A percentile compares a stretch with the other conserved stretches of the same genome.
These are phyloP conservation scores for Metschnikowia baotianmanensis DNA, from an alignment of 805 yeast species.

Conservation along the genomic window DNA sequence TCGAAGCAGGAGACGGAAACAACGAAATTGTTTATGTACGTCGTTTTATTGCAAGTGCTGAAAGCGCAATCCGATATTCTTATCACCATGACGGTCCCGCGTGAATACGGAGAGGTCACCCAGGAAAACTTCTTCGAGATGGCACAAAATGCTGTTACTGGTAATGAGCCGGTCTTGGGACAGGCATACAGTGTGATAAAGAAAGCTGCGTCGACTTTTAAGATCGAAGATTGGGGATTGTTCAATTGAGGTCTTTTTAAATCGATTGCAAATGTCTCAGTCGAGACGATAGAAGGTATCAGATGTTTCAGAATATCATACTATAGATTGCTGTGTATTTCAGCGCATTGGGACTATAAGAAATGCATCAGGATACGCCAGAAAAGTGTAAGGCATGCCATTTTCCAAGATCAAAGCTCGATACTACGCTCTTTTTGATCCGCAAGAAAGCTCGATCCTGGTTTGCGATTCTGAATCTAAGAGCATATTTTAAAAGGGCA, in stretches of 20 bases:
- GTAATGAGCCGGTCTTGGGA: constrained; percentile 8
- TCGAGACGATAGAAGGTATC: no score
- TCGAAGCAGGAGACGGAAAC: constrained; percentile 15
- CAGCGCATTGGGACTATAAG: no score
- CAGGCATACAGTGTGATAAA: constrained; percentile 26
- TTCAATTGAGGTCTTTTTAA: constrained; percentile 5
- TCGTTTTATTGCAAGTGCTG: constrained; percentile 55
- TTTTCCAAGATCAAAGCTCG: no score
- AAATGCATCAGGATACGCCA: no score
- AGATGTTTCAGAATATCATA: no score
- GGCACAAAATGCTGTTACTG: constrained; percentile 8
- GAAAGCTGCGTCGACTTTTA: constrained; percentile 27
- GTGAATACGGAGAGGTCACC: constrained; percentile 13
- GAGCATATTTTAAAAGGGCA: no score
- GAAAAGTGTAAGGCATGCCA: no score
- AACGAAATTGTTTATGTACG: constrained; percentile 41
- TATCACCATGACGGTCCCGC: constrained; percentile 58
- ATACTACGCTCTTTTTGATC: no score
- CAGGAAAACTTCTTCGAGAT: constrained; percentile 10
- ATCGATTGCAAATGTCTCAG: no score
- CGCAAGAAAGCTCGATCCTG: no score
- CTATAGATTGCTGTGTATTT: no score
- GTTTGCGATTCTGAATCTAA: no score
- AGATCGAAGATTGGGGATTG: constrained; percentile 44
- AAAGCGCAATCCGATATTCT: constrained; percentile 59